Evolutionary conservation across 164 flowering plant species (phyloP).

Genomic region (Annona squamosa): DNA sequence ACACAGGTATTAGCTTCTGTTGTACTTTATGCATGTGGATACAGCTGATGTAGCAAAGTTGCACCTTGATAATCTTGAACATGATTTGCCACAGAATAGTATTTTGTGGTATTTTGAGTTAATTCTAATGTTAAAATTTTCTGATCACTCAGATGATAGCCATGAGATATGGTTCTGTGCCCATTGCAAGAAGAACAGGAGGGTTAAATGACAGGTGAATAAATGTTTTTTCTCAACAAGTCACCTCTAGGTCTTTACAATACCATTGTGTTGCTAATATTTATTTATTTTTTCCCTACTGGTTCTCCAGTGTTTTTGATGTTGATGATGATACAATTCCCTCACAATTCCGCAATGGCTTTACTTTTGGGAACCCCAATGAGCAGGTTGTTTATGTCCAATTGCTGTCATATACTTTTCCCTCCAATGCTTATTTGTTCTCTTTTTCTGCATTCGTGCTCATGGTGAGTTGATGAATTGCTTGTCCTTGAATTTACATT

Average conservation of each 20-base stretch:
- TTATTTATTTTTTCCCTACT: background rate
- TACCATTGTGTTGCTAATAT: background rate
- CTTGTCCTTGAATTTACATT: slow-evolving; percentile 4
- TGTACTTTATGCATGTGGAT: background rate
- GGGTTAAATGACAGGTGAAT: slow-evolving; percentile 87
- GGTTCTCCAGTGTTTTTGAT: slow-evolving; percentile 68
- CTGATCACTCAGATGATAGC: slow-evolving; percentile 76
- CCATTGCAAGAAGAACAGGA: slow-evolving; percentile 85
- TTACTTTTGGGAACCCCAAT: slow-evolving; percentile 63
- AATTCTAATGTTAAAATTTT: slow-evolving; percentile 2
- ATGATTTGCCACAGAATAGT: background rate
- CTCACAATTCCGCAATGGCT: slow-evolving; percentile 68
- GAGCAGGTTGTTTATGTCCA: slow-evolving; percentile 54
- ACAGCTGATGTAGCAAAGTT: background rate
- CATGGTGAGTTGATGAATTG: background rate
- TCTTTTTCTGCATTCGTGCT: background rate
- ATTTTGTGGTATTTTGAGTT: background rate
- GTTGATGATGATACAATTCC: slow-evolving; percentile 78
- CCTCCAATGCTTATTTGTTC: background rate
- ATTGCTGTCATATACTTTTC: background rate
- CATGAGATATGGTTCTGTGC: slow-evolving; percentile 94
- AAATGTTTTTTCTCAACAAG: background rate
- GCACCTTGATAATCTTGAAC: slow-evolving; percentile 1
- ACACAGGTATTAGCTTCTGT: slow-evolving; percentile 63
- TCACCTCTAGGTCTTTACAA: slow-evolving; percentile 1